These are phyloP conservation scores for Entonaema liquescens DNA, from an alignment of 495 filamentous ascomycete species.

Conservation along the genomic window DNA sequence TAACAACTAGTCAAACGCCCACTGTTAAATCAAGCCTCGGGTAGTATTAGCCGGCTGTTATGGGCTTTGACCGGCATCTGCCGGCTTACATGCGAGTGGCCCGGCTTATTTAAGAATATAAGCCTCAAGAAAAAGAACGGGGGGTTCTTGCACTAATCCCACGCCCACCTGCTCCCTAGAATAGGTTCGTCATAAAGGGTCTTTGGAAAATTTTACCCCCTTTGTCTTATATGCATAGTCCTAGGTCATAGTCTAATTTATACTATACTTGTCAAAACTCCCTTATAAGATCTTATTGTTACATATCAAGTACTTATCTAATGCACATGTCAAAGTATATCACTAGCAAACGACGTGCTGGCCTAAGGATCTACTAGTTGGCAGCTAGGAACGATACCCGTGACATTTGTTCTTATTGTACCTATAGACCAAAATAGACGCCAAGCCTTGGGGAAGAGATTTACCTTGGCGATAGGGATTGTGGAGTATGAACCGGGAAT, in stretches of 20 bases:
- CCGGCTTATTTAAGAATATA: background rate
- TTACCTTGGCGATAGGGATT: background rate
- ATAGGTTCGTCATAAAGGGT: background rate
- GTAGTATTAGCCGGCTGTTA: background rate
- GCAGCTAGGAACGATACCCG: background rate
- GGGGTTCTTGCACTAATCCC: background rate
- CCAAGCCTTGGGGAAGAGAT: background rate
- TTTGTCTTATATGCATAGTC: background rate
- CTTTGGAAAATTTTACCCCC: background rate
- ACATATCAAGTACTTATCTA: background rate
- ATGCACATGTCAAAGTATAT: background rate
- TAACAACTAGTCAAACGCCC: background rate
- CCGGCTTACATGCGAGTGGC: background rate
- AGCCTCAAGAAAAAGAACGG: background rate
- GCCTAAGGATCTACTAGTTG: background rate
- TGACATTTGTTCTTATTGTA: background rate
- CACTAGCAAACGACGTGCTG: background rate
- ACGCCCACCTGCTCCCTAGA: background rate
- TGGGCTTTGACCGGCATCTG: background rate
- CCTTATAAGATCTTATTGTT: background rate
- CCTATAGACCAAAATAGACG: background rate
- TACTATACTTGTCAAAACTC: background rate
- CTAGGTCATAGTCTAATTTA: background rate
- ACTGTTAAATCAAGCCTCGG: background rate
- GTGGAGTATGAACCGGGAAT: background rate